Evolutionary conservation across 495 filamentous ascomycete genomes (phyloP).

Genomic region (Daldinia bambusicola): DNA sequence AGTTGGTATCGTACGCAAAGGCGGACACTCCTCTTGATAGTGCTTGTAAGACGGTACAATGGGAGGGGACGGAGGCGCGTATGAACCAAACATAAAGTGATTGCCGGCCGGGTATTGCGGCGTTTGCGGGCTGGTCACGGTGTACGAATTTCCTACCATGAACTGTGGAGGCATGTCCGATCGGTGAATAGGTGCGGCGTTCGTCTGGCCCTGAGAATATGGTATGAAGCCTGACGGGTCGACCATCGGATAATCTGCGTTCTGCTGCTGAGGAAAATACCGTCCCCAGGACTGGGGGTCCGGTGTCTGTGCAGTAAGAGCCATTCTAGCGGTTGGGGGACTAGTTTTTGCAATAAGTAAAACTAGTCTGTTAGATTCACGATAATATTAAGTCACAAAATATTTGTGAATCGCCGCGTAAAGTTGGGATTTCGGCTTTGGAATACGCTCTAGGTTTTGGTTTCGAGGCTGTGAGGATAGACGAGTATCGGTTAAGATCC

Average conservation of each 20-base stretch:
- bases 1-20: conserved; percentile 28
- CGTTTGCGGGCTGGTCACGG: conserved; percentile 49
- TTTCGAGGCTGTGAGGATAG: not conserved
- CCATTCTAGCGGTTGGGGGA: conserved; percentile 47
- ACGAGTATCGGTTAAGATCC: not conserved
- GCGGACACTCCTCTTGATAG: conserved; percentile 50
- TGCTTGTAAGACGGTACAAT: conserved; percentile 51
- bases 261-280: conserved; percentile 54
- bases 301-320: conserved; percentile 51
- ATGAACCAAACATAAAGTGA: conserved; percentile 52
- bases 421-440: not conserved
- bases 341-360: conserved; percentile 33
- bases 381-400: conserved; percentile 10
- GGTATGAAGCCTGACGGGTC: conserved; percentile 47
- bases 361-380: conserved; percentile 26
- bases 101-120: conserved; percentile 49
- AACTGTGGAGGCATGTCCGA: conserved; percentile 47
- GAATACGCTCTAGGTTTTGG: not conserved
- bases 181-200: conserved; percentile 46
- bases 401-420: not conserved
- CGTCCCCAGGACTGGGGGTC: conserved; percentile 52
- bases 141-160: conserved; percentile 50
- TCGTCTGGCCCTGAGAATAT: conserved; percentile 48
- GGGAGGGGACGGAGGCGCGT: conserved; percentile 45
- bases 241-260: conserved; percentile 52